phyloP scores from a whole-genome alignment of 2,329 filamentous ascomycete species.

The Trichoderma polysporum region DNA sequence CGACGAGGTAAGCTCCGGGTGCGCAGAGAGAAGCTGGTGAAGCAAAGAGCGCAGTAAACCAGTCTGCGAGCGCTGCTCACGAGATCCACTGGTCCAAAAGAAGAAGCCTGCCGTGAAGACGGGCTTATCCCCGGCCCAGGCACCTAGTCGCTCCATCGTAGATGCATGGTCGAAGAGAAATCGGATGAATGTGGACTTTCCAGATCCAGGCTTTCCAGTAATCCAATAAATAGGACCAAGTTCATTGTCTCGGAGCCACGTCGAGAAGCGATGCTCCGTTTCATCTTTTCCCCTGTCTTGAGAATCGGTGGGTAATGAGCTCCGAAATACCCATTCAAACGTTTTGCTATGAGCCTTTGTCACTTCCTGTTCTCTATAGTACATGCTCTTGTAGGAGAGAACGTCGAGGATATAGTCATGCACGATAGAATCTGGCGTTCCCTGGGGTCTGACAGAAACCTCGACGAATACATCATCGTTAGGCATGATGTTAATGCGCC shows the following conservation, averaged over 20 bases:
- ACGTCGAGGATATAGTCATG: slow-evolving; percentile 35
- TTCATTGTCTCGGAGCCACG: slow-evolving; percentile 30
- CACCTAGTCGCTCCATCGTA: slow-evolving; percentile 22
- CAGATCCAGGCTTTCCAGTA: slow-evolving; percentile 45
- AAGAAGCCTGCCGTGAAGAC: slow-evolving; percentile 42
- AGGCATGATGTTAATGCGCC: neutral
- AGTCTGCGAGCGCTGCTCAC: slow-evolving; percentile 39
- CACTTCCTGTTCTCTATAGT: slow-evolving; percentile 34
- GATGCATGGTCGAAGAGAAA: slow-evolving; percentile 33
- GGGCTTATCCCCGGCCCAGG: slow-evolving; percentile 31
- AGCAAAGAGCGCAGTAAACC: slow-evolving; percentile 39
- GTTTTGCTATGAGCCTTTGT: slow-evolving; percentile 34
- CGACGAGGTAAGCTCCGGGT: slow-evolving; percentile 27
- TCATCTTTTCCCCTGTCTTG: neutral
- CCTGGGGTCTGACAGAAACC: neutral
- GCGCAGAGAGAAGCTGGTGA: slow-evolving; percentile 34
- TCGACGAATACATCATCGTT: slow-evolving; percentile 1
- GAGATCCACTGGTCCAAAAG: slow-evolving; percentile 45
- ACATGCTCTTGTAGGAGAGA: slow-evolving; percentile 35
- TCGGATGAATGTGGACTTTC: slow-evolving; percentile 48
- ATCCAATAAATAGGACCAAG: slow-evolving; percentile 37
- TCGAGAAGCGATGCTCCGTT: slow-evolving; percentile 26
- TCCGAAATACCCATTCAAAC: slow-evolving; percentile 40
- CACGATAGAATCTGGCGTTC: slow-evolving; percentile 26
- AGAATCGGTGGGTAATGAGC: neutral